Evolutionary conservation across 2,329 filamentous ascomycete genomes (phyloP).

Genomic region (Fusarium denticulatum): DNA sequence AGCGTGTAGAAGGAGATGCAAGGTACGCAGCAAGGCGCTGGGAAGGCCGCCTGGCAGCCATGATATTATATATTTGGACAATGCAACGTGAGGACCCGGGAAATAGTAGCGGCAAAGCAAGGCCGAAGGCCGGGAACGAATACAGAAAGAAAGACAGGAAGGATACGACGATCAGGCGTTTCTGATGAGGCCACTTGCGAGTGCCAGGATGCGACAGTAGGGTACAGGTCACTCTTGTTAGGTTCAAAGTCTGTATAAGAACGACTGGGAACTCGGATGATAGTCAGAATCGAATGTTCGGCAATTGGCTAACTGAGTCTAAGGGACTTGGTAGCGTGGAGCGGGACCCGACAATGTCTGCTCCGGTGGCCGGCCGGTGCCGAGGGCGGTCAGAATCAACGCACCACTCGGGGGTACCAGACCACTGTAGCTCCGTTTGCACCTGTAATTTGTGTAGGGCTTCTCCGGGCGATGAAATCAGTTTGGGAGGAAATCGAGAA

Average conservation of each 20-base stretch:
- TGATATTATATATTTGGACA: slow-evolving; percentile 39
- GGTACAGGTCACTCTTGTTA: slow-evolving; percentile 4
- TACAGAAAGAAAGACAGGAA: slow-evolving; percentile 19
- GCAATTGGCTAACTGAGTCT: slow-evolving; percentile 36
- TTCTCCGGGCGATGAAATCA: neutral
- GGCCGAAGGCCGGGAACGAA: slow-evolving; percentile 15
- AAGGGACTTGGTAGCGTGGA: slow-evolving; percentile 5
- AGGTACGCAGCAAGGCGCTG: slow-evolving; percentile 47
- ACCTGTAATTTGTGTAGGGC: neutral
- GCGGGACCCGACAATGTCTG: slow-evolving; percentile 3
- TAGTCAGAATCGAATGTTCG: slow-evolving; percentile 46
- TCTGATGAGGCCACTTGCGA: slow-evolving; percentile 40
- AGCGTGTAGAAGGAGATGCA: slow-evolving; percentile 38
- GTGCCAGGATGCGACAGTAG: slow-evolving; percentile 18
- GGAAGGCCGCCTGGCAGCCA: slow-evolving; percentile 47
- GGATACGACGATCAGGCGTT: slow-evolving; percentile 38
- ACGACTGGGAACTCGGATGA: slow-evolving; percentile 40
- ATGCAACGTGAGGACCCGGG: slow-evolving; percentile 13
- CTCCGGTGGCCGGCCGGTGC: slow-evolving; percentile 23
- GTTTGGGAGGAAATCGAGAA: neutral
- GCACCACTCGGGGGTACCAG: slow-evolving; percentile 30
- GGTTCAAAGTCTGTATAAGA: slow-evolving; percentile 36
- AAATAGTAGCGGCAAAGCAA: slow-evolving; percentile 3
- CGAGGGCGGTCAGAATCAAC: slow-evolving; percentile 33
- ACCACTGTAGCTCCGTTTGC: slow-evolving; percentile 20